A percentile compares a stretch with the other conserved stretches of the same genome.
Conservation (phyloP, 352 stramenopile species). For the Phytophthora parvispora region DNA sequence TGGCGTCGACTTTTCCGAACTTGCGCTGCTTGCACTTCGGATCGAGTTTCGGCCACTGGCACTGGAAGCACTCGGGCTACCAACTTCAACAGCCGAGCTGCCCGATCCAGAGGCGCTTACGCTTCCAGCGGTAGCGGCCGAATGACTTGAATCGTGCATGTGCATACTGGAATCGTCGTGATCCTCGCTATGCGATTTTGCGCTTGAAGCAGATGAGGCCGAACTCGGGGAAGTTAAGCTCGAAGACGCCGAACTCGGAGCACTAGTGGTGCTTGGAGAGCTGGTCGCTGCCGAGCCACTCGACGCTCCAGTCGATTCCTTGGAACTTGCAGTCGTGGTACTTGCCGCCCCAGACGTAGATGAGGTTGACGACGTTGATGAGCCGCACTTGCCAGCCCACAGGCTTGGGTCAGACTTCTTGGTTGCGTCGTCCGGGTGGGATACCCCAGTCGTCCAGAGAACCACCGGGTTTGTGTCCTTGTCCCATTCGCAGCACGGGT, state of each 20-base stretch:
- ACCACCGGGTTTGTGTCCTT: conserved; percentile 17
- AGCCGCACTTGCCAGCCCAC: conserved; percentile 20
- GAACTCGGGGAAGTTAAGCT: background rate
- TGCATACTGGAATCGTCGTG: background rate
- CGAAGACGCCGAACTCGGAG: background rate
- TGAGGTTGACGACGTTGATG: background rate
- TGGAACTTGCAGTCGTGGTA: background rate
- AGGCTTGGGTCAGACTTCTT: conserved; percentile 27
- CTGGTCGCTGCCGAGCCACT: background rate
- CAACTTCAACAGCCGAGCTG: conserved; percentile 8
- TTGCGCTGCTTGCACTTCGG: conserved; percentile 3
- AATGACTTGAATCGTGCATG: background rate
- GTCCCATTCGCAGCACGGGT: conserved; percentile 67
- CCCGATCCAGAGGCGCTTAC: conserved; percentile 1
- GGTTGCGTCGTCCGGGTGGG: conserved; percentile 26
- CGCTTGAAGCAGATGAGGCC: background rate
- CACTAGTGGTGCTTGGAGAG: background rate
- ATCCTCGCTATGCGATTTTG: background rate
- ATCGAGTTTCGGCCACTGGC: background rate
- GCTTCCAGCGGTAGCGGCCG: background rate
- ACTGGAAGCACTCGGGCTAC: conserved; percentile 6
- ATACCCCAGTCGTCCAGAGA: conserved; percentile 29
- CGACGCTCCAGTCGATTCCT: background rate
- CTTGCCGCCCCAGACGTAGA: background rate
- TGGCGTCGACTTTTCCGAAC: background rate